Evolutionary conservation across 345 rosid genomes (phyloP), one percentile per base, ranked within the genome.

Genomic region (Hypericum perforatum): DNA sequence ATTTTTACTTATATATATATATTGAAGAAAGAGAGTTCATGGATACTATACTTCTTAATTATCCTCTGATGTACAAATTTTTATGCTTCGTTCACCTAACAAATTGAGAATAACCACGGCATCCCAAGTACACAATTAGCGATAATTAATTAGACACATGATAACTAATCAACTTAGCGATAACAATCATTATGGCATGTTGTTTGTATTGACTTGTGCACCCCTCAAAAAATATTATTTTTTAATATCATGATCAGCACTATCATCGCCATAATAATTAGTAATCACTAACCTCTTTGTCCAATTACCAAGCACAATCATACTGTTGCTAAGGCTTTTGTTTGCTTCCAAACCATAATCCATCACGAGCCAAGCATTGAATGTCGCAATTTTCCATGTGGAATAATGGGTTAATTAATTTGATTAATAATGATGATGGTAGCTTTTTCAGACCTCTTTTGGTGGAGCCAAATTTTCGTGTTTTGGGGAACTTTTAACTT

Each of bases 291-390:
- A 56, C 52, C 66, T 66, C 44, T 54, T 58, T 48, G 54, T 50
- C 45, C 53, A 37, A 48, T 47, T 65, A 65, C 78, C 69, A 42
- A 69, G 70, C 70, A 63, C 64, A 49, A 66, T 66, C 32, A 60
- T 54, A 22, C 10, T 48, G 48, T 41, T 32, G 54, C 57, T 49
- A 48, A 55, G 38, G 32, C 14, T 52, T 64, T 50, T 39, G 62
- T 74, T 58, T 51, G 53, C 43, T 60, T 51, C 49, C 50, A 38
- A 59, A 60, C 49, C 57, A 53, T 60, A 10, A 9, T 45, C 57
- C 58, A 43, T 58, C 42, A 39, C 32, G 32, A 55, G 12, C 13
- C 39, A 32, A 32, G 3, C 37, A 22, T 32, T 29, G 32, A 22
- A 22, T 22, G 32, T 22, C 32, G 32, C 1, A 22, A 22, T 22